Base-by-base conservation (phyloP, 805 yeast species). In the Phaffomyces antillensis region DNA sequence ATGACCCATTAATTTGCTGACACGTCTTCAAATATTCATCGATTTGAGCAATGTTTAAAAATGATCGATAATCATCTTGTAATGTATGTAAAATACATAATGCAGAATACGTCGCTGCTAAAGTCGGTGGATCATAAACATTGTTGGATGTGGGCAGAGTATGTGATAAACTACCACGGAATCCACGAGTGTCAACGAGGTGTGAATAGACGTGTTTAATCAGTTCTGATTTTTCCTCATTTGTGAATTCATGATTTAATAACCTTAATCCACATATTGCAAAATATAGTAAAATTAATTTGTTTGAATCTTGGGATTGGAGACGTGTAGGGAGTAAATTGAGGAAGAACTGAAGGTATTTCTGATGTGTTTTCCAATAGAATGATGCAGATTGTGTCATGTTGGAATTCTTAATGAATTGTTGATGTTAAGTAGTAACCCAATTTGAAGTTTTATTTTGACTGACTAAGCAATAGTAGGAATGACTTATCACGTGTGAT, bases 71-170 rank as follows among this genome's bases (percentile, higher is more conserved):
- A 30, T 70, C 71, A 41, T 71, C 76, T 30, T 68, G 67, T 13
- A 85, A 63, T n/a, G 76, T 65, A 1, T 78, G 58, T 34, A 85
- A 65, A 11, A 73, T 67, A 32, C 77, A 73, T 31, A 89, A 61
- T 2, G 87, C 90, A 64, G 89, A 85, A 52, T 81, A 79, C 0
- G 96, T 89, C 7, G 89, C 78, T 0, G 91, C 76, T 7, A 87
- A 61, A 51, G 79, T 83, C 1, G 90, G 77, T 1, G 79, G 65
- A 55, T 82, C 89, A 54, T 77, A 81, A 4, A 18, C 6, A 16
- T 37, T 35, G 5, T 40, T 44, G 2, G 47, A 48, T 4, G 12
- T 28, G 30, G 30, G 30, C 11, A 59, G 42, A 9, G 59, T 58
- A 53, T 80, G 81, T 3, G 73, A 67, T 24, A 65, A 52, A 8